Base-by-base conservation (phyloP, 495 filamentous ascomycete genomes). In the Aspergillus nidulans region DNA sequence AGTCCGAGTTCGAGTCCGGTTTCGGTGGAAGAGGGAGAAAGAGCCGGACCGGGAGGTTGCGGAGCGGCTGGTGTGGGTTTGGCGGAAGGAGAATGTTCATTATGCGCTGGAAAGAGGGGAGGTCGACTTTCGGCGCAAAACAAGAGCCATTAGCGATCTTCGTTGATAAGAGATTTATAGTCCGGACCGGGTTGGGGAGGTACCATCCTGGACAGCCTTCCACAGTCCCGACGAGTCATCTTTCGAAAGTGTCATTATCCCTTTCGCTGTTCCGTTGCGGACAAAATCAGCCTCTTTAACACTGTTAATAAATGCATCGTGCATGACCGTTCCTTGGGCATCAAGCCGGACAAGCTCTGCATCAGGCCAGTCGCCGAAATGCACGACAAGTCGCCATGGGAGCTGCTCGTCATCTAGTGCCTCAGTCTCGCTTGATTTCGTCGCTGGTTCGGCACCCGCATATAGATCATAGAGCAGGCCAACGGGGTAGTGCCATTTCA, bases 221-320 rank as follows among this genome's bases (percentile, higher is more conserved):
- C 95, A 97, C 32, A 99, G 77, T 25, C 83, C 78, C 1, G 87
- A 91, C 1, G 90, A 95, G 63, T 97, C 84, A 26, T 91, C 87
- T 68, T 91, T 92, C 24, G 87, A 90, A 52, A 97, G 72, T 32
- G 83, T 87, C 95, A 97, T 97, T 55, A 97, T 92, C 30, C 85
- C 86, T 65, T 92, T 91, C 2, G 91, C 92, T 12, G 85, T 95
- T 18, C 94, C 91, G 55, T 95, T 91, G 30, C 94, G 83, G 28
- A 96, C 75, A 62, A 91, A 96, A 65, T 96, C 92, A 18, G 94
- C 95, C 78, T 96, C 92, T 69, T 97, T 99, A 55, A 95, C 90
- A 57, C 84, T 87, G 62, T 98, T 96, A 58, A 95, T 89, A 66
- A 91, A 97, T 0, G 91, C 87, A 67, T 97, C 94, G 52, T 87